phyloP scores from a whole-genome alignment of 306 rosid species.

The Oemleria cerasiformis region DNA sequence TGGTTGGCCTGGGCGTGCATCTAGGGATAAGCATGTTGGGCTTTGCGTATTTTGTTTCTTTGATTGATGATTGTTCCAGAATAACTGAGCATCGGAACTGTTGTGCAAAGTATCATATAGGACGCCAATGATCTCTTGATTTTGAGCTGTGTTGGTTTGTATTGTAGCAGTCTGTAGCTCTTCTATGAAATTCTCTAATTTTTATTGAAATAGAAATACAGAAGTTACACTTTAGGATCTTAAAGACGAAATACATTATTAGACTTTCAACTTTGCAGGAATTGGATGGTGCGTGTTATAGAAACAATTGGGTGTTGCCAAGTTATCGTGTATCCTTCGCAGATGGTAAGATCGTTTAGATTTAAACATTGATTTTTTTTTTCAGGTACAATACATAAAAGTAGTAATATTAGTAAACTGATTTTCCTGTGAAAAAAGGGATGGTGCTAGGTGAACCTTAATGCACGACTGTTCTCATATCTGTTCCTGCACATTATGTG shows the following conservation, averaged over 20 bases:
- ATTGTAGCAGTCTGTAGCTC: not conserved
- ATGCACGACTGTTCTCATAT: not conserved
- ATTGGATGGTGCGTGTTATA: conserved; percentile 36
- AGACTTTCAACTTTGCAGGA: conserved; percentile 32
- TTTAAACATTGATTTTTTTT: conserved; percentile 12
- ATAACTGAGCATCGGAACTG: not conserved
- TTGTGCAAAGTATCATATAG: not conserved
- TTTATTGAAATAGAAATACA: no score
- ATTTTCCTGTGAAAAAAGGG: not conserved
- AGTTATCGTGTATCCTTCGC: conserved; percentile 34
- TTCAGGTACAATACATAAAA: not conserved
- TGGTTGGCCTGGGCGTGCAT: not conserved
- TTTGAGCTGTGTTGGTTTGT: not conserved
- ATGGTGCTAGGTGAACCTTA: not conserved
- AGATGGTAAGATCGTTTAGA: conserved; percentile 40
- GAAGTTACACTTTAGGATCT: not conserved
- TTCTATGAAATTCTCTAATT: not conserved
- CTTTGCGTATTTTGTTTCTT: not conserved
- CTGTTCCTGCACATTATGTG: not conserved
- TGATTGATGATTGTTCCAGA: not conserved
- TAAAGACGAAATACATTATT: not conserved
- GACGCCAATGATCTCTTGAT: not conserved
- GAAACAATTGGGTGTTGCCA: conserved; percentile 52
- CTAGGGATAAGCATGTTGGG: not conserved
- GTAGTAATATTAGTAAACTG: not conserved